phyloP scores from a whole-genome alignment of 1,139 yeast genomes.

The Keqinozyma sinolaborantium region DNA sequence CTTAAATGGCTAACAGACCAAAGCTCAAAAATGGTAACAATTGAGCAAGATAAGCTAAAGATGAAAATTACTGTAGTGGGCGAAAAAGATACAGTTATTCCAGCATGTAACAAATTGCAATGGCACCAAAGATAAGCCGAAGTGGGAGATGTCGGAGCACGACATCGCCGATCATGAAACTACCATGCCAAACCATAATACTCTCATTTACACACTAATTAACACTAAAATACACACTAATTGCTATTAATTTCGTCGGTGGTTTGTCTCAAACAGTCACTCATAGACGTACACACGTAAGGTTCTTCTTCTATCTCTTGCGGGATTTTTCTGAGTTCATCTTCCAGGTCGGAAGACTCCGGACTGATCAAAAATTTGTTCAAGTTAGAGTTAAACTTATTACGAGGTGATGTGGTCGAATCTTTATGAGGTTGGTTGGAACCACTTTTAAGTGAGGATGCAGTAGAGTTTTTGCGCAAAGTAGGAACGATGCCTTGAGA shows the following conservation, averaged over 20 bases:
- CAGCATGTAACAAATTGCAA: too few species aligned
- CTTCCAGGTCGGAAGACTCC: constrained; percentile 26
- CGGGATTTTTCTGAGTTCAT: constrained; percentile 6
- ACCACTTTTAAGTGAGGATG: constrained; percentile 1
- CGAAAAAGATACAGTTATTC: too few species aligned
- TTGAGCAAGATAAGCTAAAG: too few species aligned
- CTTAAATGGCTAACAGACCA: too few species aligned
- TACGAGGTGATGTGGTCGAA: constrained; percentile 2
- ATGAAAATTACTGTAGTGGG: too few species aligned
- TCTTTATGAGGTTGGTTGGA: constrained; percentile 3
- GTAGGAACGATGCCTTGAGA: constrained; percentile 30
- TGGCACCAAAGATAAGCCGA: too few species aligned
- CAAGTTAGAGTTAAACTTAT: constrained; percentile 11
- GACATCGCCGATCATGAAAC: too few species aligned
- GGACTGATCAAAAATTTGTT: constrained; percentile 27
- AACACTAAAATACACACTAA: constrained; percentile 6
- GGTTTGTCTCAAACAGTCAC: constrained; percentile 38
- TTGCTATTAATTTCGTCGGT: constrained; percentile 35
- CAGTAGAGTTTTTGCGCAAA: constrained; percentile 9
- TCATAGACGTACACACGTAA: constrained; percentile 35
- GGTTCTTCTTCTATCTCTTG: constrained; percentile 21
- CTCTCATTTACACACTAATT: background rate
- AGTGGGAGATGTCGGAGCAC: too few species aligned
- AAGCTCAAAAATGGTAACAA: too few species aligned
- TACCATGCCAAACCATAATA: too few species aligned